These are phyloP conservation scores for Punica granatum DNA, from an alignment of 345 rosid genomes.

Conservation along the genomic window DNA sequence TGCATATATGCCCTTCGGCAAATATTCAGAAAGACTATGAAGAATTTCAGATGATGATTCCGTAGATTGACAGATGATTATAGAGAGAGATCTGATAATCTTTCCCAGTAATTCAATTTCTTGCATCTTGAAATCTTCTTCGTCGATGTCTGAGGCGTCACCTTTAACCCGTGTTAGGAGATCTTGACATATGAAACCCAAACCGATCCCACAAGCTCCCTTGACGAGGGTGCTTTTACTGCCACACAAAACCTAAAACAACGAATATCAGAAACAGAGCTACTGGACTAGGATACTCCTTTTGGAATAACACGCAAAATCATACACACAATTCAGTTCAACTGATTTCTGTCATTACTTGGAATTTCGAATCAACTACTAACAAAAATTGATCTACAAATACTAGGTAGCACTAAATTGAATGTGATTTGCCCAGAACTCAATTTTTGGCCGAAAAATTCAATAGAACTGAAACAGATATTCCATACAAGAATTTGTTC, in stretches of 20 bases:
- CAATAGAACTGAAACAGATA: background rate
- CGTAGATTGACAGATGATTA: slow-evolving; percentile 34
- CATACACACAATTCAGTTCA: background rate
- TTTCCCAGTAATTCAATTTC: slow-evolving; percentile 59
- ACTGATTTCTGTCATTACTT: background rate
- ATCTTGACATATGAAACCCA: slow-evolving; percentile 81
- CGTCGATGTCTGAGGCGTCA: slow-evolving; percentile 33
- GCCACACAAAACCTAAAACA: slow-evolving; percentile 62
- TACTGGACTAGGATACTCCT: background rate
- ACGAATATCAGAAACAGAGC: slow-evolving; percentile 9
- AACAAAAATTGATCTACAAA: background rate
- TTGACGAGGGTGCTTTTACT: slow-evolving; percentile 79
- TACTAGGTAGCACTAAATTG: background rate
- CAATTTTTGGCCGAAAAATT: background rate
- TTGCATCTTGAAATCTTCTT: slow-evolving; percentile 42
- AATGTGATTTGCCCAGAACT: background rate
- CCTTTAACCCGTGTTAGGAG: slow-evolving; percentile 50
- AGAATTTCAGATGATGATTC: slow-evolving; percentile 40
- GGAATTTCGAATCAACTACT: background rate
- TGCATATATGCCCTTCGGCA: slow-evolving; percentile 30
- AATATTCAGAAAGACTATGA: slow-evolving; percentile 33
- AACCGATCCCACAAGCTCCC: slow-evolving; percentile 93
- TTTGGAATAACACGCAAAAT: background rate
- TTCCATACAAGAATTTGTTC: background rate
- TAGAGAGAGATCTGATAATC: slow-evolving; percentile 45